Percentiles rank a stretch among this genome's conserved stretches.
Conservation (phyloP, 306 rosid species). For the Vigna nakashimae region DNA sequence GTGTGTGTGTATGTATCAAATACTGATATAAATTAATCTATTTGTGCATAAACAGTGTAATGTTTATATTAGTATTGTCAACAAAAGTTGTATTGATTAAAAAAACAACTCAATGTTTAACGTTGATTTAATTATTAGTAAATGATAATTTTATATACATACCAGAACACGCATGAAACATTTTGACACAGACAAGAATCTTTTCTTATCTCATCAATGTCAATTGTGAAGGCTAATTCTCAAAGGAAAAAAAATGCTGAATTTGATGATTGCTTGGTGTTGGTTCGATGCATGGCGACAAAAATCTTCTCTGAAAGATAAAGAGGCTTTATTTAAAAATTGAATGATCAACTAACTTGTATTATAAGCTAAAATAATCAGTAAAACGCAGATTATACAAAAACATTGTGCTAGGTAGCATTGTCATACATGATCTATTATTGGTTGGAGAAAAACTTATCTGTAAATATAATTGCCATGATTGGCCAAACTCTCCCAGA, state of each 20-base stretch:
- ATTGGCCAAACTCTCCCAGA: slow-evolving; percentile 36
- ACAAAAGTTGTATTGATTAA: background rate
- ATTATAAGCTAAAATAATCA: slow-evolving; percentile 34
- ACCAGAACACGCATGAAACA: background rate
- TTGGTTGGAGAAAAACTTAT: slow-evolving; percentile 43
- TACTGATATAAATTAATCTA: background rate
- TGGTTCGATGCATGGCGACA: slow-evolving; percentile 31
- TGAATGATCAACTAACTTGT: slow-evolving; percentile 45
- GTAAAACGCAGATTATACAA: slow-evolving; percentile 35
- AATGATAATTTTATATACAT: background rate
- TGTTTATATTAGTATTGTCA: background rate
- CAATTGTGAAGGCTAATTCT: slow-evolving; percentile 28
- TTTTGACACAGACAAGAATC: slow-evolving; percentile 21
- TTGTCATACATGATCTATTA: slow-evolving; percentile 34
- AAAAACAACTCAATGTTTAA: background rate
- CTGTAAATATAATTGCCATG: slow-evolving; percentile 11
- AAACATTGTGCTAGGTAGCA: slow-evolving; percentile 21
- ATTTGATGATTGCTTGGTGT: slow-evolving; percentile 8
- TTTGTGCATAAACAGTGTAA: background rate
- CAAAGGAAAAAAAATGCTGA: background rate
- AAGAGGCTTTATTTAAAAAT: slow-evolving; percentile 25
- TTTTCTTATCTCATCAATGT: background rate
- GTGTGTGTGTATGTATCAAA: no score
- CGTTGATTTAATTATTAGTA: background rate
- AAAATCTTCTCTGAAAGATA: slow-evolving; percentile 34